A percentile compares a stretch with the other conserved stretches of the same genome.
Evolutionary conservation across 805 yeast species (phyloP).

Genomic region (Starmera amethionina): DNA sequence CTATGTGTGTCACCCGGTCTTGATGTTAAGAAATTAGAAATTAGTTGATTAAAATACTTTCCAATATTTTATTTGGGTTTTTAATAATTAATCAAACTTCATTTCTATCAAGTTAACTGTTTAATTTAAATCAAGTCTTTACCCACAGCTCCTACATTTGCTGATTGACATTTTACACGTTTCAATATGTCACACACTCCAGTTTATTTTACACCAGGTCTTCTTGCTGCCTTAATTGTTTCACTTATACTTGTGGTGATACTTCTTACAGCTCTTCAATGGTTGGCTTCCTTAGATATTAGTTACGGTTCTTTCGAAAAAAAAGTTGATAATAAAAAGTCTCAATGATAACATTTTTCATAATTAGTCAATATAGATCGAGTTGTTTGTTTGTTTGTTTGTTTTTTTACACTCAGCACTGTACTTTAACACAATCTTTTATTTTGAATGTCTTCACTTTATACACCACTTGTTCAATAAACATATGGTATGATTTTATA

Average conservation of each 20-base stretch:
- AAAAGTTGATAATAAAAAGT: conserved; percentile 38
- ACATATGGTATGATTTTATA: conserved; percentile 85
- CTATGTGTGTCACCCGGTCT: too few relatives aligned
- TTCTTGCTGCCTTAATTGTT: conserved; percentile 67
- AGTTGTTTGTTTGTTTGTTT: not conserved
- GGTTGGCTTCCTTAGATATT: conserved; percentile 65
- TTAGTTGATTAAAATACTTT: too few relatives aligned
- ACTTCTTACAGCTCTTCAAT: conserved; percentile 51
- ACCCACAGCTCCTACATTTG: too few relatives aligned
- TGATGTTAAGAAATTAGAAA: too few relatives aligned
- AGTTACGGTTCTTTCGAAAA: conserved; percentile 79
- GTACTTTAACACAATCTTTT: not conserved
- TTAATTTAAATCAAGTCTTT: too few relatives aligned
- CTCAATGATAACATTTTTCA: conserved; percentile 4
- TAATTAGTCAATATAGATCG: not conserved
- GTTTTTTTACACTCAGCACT: not conserved
- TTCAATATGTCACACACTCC: conserved; percentile 18
- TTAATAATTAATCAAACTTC: too few relatives aligned
- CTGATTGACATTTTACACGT: not conserved
- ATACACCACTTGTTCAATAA: conserved; percentile 34
- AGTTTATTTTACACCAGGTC: conserved; percentile 69
- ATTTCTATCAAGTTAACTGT: too few relatives aligned
- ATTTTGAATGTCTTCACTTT: not conserved
- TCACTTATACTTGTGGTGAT: conserved; percentile 48
- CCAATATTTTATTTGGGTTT: too few relatives aligned